Conservation (phyloP, 2,329 filamentous ascomycete species). For the Aspergillus luchuensis region DNA sequence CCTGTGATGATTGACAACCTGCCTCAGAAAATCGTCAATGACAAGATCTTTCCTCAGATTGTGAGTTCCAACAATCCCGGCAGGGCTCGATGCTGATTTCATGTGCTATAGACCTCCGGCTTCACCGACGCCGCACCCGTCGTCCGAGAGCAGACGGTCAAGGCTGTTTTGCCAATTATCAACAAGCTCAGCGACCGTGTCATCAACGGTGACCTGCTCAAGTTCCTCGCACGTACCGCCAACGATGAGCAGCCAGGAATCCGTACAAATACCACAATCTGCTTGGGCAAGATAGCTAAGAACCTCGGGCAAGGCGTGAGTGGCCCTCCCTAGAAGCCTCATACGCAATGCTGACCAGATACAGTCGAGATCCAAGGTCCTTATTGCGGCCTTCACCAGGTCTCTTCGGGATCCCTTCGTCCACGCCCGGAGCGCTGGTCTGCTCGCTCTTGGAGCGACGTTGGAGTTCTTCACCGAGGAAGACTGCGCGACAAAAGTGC, state of each 20-base stretch:
- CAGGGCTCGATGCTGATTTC: neutral
- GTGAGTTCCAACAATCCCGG: constrained; percentile 51
- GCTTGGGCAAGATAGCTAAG: constrained; percentile 91
- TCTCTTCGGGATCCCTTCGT: constrained; percentile 92
- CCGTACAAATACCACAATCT: constrained; percentile 96
- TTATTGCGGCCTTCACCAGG: constrained; percentile 87
- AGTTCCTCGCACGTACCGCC: constrained; percentile 89
- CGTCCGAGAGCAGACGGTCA: constrained; percentile 92
- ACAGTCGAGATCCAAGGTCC: constrained; percentile 80
- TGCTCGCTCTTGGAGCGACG: constrained; percentile 84
- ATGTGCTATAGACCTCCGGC: constrained; percentile 68
- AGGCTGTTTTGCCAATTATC: constrained; percentile 85
- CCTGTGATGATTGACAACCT: constrained; percentile 89
- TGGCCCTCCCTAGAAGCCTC: neutral
- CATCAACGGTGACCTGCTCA: constrained; percentile 89
- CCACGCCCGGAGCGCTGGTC: constrained; percentile 84
- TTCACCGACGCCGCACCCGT: constrained; percentile 91
- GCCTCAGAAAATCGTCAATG: constrained; percentile 84
- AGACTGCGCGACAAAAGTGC: constrained; percentile 78
- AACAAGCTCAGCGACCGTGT: constrained; percentile 87
- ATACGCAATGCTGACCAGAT: constrained; percentile 28
- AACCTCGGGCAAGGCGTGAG: constrained; percentile 69
- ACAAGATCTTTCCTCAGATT: constrained; percentile 95
- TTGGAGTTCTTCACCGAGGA: constrained; percentile 85
- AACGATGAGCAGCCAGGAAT: constrained; percentile 98